These are phyloP conservation scores for Botrytis fragariae DNA, from an alignment of 2,329 filamentous ascomycete species.

Conservation along the genomic window DNA sequence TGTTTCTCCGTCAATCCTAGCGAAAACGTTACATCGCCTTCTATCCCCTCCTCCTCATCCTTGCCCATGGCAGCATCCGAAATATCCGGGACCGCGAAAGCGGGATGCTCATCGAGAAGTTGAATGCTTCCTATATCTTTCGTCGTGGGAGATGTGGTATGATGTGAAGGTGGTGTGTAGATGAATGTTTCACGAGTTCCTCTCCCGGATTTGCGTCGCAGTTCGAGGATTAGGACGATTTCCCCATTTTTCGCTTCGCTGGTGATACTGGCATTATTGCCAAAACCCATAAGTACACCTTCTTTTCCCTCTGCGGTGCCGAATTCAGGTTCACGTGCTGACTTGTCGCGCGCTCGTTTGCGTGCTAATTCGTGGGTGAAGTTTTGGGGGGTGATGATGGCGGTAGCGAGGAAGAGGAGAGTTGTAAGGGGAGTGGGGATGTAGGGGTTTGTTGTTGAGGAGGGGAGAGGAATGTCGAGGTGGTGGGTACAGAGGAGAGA, in stretches of 20 bases:
- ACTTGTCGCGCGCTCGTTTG: slow-evolving; percentile 74
- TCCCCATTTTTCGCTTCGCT: slow-evolving; percentile 44
- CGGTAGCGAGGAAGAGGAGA: slow-evolving; percentile 83
- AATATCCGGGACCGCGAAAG: slow-evolving; percentile 51
- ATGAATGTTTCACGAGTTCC: slow-evolving; percentile 57
- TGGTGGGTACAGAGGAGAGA: slow-evolving; percentile 82
- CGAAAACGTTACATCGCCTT: slow-evolving; percentile 75
- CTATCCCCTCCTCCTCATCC: slow-evolving; percentile 42
- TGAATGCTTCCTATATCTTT: slow-evolving; percentile 32
- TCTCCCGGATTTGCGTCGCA: slow-evolving; percentile 61
- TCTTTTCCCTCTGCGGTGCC: slow-evolving; percentile 76
- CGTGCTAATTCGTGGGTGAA: slow-evolving; percentile 71
- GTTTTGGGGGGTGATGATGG: slow-evolving; percentile 71
- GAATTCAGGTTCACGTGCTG: slow-evolving; percentile 71
- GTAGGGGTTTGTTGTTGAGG: slow-evolving; percentile 49
- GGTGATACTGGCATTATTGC: slow-evolving; percentile 14
- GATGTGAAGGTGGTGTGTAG: slow-evolving; percentile 39
- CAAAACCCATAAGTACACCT: slow-evolving; percentile 65
- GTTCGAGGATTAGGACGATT: slow-evolving; percentile 79
- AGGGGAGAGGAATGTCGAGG: slow-evolving; percentile 64
- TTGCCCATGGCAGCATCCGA: slow-evolving; percentile 39
- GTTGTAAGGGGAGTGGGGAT: slow-evolving; percentile 68
- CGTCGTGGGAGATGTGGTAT: slow-evolving; percentile 21
- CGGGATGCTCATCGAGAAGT: slow-evolving; percentile 74
- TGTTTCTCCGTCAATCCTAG: slow-evolving; percentile 89